Evolutionary conservation across 495 filamentous ascomycete species (phyloP).

Genomic region (Letharia lupina): DNA sequence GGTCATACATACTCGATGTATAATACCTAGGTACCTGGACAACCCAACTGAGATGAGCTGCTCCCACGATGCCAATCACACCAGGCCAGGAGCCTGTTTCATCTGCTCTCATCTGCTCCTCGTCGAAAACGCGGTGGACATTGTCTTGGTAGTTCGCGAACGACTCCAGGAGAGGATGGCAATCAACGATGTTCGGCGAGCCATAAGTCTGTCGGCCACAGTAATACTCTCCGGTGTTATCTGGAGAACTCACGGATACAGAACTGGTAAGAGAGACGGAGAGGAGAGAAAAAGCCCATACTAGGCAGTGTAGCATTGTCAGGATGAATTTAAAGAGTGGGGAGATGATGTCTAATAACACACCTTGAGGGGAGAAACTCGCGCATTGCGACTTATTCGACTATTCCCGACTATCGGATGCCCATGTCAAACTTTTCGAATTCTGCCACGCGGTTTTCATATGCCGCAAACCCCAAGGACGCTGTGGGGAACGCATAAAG

Average conservation of each 20-base stretch:
- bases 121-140: slow-evolving; percentile 5
- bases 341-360: not conserved
- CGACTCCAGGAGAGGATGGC: slow-evolving; percentile 10
- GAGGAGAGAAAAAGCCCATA: not conserved
- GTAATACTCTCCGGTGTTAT: not conserved
- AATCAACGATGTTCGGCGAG: slow-evolving; percentile 5
- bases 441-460: not conserved
- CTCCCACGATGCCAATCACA: not conserved
- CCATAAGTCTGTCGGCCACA: slow-evolving; percentile 14
- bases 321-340: not conserved
- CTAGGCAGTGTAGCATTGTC: not conserved
- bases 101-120: slow-evolving; percentile 11
- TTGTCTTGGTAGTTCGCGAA: slow-evolving; percentile 10
- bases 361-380: not conserved
- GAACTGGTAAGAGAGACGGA: no score
- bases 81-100: slow-evolving; percentile 10
- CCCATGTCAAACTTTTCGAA: not conserved
- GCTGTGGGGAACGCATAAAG: not conserved
- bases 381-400: not conserved
- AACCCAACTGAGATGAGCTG: not conserved
- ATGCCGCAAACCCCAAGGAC: not conserved
- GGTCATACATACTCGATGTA: slow-evolving; percentile 1
- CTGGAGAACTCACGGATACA: not conserved
- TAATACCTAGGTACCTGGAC: slow-evolving; percentile 13
- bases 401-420: not conserved